Evolutionary conservation across 169 alveolate genomes (phyloP), one percentile per base, ranked within the genome.

Genomic region (Babesia bigemina): DNA sequence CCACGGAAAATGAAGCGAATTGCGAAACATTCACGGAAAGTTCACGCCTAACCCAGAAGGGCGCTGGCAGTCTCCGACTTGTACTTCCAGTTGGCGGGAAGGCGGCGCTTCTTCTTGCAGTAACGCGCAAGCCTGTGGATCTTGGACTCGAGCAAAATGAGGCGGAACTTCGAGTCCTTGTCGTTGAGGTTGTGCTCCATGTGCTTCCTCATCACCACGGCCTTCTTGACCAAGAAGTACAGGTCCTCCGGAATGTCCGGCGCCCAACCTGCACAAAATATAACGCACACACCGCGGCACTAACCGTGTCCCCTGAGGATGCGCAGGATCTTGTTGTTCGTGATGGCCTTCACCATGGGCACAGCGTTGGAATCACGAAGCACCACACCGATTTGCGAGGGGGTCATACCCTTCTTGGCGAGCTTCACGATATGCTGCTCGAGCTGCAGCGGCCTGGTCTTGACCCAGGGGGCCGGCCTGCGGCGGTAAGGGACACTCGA

Each of bases 231-330:
- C 90, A 98, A 86, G 91, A 93, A 95, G 94, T 98, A 96, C 59
- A 98, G 91, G 86, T 98, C 99, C 93, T 98, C 99, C 26, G 99
- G 99, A 84, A 98, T 93, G 79, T 95, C 95, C 52, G 99, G 99
- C 66, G 99, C 99, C 70, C 97, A 74, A 50, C 98, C 95, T 91
- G 52, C 0, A 56, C 36, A 67, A 48, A n/a, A 53, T 21, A 60
- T 7, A 14, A 49, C 39, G 22, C 44, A 19, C 24, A 11, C 21
- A 45, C 11, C 17, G 22, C 16, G 16, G 14, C 17, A 63, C 73
- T 17, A 81, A 89, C 98, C 99, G 61, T 95, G 96, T 69, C 89
- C 93, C 93, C 96, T 96, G 85, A 98, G 92, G 86, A 98, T 96
- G 76, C 99, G 93, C 70, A 97, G 91, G 79, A 98, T 96, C 94